A percentile compares a stretch with the other conserved stretches of the same genome.
Evolutionary conservation across 257 asterid genomes (phyloP).

Genomic region (Forsythia suspensa): DNA sequence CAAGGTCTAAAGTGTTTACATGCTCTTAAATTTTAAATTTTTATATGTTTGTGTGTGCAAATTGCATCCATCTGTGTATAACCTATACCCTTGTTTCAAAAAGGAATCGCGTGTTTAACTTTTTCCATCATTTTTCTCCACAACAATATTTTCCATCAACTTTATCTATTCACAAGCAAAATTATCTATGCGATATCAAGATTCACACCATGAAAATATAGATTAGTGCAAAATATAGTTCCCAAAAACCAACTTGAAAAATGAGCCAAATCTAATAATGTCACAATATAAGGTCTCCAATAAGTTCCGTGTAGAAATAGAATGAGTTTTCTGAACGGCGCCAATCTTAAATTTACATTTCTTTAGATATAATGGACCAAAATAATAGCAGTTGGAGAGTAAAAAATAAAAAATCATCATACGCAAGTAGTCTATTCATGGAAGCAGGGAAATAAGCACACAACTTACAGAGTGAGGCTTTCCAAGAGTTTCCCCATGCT

Average conservation of each 20-base stretch:
- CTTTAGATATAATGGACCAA: not conserved
- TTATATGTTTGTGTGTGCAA: not conserved
- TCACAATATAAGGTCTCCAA: not conserved
- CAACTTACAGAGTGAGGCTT: conserved; percentile 70
- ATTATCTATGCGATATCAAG: not conserved
- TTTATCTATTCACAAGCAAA: not conserved
- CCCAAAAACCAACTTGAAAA: not conserved
- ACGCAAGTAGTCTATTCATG: not conserved
- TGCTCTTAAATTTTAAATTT: not conserved
- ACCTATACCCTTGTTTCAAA: not conserved
- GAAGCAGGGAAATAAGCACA: not conserved
- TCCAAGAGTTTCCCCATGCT: conserved; percentile 56
- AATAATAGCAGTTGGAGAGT: not conserved
- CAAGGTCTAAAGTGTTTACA: not conserved
- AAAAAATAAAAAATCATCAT: not conserved
- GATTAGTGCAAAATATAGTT: not conserved
- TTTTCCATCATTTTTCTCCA: not conserved
- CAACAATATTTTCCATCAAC: not conserved
- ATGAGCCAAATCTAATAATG: not conserved
- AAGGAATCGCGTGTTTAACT: not conserved
- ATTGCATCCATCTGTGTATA: not conserved
- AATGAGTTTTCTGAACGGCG: not conserved
- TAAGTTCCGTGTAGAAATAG: not conserved
- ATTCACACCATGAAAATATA: not conserved
- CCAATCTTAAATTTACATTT: not conserved